Evolutionary conservation across 2,329 filamentous ascomycete genomes (phyloP).

Genomic region (Trichoderma polysporum): DNA sequence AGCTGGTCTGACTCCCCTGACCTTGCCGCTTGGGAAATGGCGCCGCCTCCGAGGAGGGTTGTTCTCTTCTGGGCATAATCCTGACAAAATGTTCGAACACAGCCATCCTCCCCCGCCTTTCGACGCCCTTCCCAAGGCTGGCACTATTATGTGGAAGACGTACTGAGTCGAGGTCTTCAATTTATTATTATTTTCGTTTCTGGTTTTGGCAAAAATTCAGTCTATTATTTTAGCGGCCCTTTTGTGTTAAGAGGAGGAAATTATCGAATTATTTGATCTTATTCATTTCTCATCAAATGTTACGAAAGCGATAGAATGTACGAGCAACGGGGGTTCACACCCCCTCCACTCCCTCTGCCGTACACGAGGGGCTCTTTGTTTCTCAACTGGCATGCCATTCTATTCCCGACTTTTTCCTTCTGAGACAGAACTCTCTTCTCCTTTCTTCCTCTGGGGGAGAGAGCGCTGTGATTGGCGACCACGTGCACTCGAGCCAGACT

Average conservation of each 20-base stretch:
- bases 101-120: neutral
- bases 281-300: conserved; percentile 24
- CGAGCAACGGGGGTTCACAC: conserved; percentile 40
- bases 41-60: neutral
- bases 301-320: conserved; percentile 38
- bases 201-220: neutral
- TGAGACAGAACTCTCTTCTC: conserved; percentile 21
- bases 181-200: neutral
- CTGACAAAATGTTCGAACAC: neutral
- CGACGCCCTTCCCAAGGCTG: neutral
- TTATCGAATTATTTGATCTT: conserved; percentile 9
- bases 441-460: conserved; percentile 19
- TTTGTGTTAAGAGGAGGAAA: conserved; percentile 29
- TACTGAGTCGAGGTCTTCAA: neutral
- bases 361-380: conserved; percentile 33
- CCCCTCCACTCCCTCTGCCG: conserved; percentile 27
- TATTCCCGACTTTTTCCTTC: conserved; percentile 16
- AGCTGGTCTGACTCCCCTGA: conserved; percentile 8
- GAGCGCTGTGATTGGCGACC: conserved; percentile 1
- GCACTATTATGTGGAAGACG: neutral
- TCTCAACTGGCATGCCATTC: conserved; percentile 30
- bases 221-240: conserved; percentile 13
- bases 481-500: conserved; percentile 15
- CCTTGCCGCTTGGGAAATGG: conserved; percentile 11
- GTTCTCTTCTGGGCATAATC: neutral